Evolutionary conservation across 2,329 filamentous ascomycete genomes (phyloP), one percentile per base, ranked within the genome.

Genomic region (Nemania sp.): DNA sequence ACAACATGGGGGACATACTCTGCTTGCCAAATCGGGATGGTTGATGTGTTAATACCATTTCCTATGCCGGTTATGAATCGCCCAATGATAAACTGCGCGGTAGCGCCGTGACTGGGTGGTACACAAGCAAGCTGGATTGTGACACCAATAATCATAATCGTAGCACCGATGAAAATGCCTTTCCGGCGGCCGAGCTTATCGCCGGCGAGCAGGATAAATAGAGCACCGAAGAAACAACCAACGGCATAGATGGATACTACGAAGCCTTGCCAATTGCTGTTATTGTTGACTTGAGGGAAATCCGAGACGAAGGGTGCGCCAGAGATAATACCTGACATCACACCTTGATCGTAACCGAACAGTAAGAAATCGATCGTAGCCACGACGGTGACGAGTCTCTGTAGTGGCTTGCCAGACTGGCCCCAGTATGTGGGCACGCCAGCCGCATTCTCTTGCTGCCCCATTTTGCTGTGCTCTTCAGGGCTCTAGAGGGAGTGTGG

Each of bases 141-240:
- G 43, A 87, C 86, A 35, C 87, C 87, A 35, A 88, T 73, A 26
- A 87, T 83, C 82, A 89, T 86, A 70, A 89, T 80, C 2, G 77
- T 71, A 26, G 83, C 82, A 51, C 87, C 87, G 52, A 83, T 74
- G 69, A 88, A 84, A 70, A 88, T 87, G 2, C 84, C 85, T 60
- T 81, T 82, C 69, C 85, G 83, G 38, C 87, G 82, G 20, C 87
- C 87, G 38, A 89, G 82, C 41, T 82, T 79, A 71, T 89, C 86
- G 15, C 86, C 86, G 22, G 86, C 75, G 7, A 74, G 66, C n/a
- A 82, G 74, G 22, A 80, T 80, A 26, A 80, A 78, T 7, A 80
- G 73, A 43, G 81, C 81, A 60, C 82, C 82, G 22, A 80, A 64
- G 55, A 83, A 79, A 72, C 82, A 83, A 38, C 81, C 82, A 53